phyloP scores from a whole-genome alignment of 2,329 filamentous ascomycete genomes.

The Berkeleyomyces rouxiae region DNA sequence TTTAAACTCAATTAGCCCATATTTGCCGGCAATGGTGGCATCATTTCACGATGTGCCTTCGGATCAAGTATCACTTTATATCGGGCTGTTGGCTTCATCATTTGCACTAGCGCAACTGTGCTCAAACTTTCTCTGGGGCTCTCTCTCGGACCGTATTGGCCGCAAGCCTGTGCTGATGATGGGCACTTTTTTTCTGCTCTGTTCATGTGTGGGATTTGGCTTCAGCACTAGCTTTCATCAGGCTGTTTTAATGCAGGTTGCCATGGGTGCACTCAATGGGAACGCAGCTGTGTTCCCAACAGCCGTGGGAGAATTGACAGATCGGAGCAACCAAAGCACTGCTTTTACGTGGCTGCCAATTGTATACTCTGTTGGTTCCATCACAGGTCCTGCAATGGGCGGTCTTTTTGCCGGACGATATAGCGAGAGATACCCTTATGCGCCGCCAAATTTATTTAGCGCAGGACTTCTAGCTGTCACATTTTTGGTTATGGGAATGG shows the following conservation, averaged over 20 bases:
- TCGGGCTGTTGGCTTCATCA: conserved; percentile 74
- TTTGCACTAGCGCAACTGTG: conserved; percentile 87
- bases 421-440: conserved; percentile 55
- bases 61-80: conserved; percentile 64
- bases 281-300: conserved; percentile 91
- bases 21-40: conserved; percentile 81
- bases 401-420: conserved; percentile 58
- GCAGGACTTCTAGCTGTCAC: conserved; percentile 56
- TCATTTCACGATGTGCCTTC: conserved; percentile 66
- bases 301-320: conserved; percentile 85
- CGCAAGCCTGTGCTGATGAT: conserved; percentile 58
- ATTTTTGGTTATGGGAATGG: conserved; percentile 57
- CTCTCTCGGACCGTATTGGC: conserved; percentile 47
- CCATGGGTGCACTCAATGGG: conserved; percentile 88
- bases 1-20: conserved; percentile 89
- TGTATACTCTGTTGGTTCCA: conserved; percentile 87
- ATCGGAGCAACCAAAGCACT: conserved; percentile 81
- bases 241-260: conserved; percentile 64
- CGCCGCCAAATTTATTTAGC: conserved; percentile 67
- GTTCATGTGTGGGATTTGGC: conserved; percentile 73
- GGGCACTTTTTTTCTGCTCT: conserved; percentile 67
- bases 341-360: conserved; percentile 92
- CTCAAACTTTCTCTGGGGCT: conserved; percentile 56
- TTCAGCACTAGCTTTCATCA: conserved; percentile 74
- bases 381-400: conserved; percentile 83